Percentiles rank a stretch among this genome's conserved stretches.
phyloP scores from a whole-genome alignment of 1,284 basidiomycete genomes.

The Trametes versicolor region DNA sequence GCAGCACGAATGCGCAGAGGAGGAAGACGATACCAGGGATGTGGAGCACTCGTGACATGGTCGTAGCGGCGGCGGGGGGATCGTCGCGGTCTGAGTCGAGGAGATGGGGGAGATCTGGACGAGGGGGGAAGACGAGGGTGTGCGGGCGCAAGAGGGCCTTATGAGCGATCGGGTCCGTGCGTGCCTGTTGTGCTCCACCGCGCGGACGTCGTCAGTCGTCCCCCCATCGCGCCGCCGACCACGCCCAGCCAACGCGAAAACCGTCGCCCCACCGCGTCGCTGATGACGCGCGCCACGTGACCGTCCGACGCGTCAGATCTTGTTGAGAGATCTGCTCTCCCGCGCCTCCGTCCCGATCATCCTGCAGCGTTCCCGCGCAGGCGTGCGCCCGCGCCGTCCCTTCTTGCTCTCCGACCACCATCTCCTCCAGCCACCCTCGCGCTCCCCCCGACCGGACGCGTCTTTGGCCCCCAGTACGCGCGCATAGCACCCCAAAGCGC shows the following conservation, averaged over 20 bases:
- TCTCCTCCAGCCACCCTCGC: conserved; percentile 31
- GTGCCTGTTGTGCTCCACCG: not conserved
- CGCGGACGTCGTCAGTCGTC: not conserved
- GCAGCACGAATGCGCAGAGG: conserved; percentile 69
- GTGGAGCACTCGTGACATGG: conserved; percentile 53
- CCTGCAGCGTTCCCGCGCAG: conserved; percentile 1
- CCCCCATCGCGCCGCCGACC: not conserved
- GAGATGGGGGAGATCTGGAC: not conserved
- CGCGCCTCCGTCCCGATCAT: conserved; percentile 13
- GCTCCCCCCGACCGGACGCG: conserved; percentile 13
- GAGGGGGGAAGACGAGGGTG: not conserved
- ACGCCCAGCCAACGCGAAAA: not conserved
- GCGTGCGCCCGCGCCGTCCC: not conserved
- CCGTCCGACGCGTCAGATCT: conserved; percentile 18
- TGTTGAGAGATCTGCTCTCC: conserved; percentile 30
- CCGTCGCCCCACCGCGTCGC: conserved; percentile 11
- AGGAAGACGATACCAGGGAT: conserved; percentile 72
- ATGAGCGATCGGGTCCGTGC: not conserved
- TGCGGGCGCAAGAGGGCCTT: not conserved
- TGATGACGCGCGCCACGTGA: conserved; percentile 31
- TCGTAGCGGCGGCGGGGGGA: not conserved
- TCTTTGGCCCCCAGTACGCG: not conserved
- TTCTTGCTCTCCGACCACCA: conserved; percentile 33
- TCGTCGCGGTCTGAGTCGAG: not conserved
- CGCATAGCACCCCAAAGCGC: not conserved